These are phyloP conservation scores for Phylloboletellus chloephorus DNA, from an alignment of 1,284 basidiomycete species.

Conservation along the genomic window DNA sequence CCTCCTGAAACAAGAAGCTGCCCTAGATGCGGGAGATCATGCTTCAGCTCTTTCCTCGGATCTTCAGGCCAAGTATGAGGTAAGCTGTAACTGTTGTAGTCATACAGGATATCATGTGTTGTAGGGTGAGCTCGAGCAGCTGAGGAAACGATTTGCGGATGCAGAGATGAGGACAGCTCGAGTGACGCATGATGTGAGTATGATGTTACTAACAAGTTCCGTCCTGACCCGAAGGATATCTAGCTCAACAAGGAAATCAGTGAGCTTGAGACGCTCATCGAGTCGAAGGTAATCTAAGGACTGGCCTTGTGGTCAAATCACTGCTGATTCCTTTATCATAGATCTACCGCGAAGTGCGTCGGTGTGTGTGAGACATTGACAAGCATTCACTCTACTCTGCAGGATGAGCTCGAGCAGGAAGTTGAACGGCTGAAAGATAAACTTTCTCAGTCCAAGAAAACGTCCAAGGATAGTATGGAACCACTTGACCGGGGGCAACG, in stretches of 20 bases:
- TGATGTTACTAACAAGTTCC: not conserved
- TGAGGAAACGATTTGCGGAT: slow-evolving; percentile 64
- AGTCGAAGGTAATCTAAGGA: slow-evolving; percentile 63
- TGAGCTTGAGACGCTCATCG: slow-evolving; percentile 84
- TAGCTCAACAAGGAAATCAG: slow-evolving; percentile 88
- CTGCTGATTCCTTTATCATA: slow-evolving; percentile 28
- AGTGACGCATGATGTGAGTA: slow-evolving; percentile 62
- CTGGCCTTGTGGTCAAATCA: not conserved
- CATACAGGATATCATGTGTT: slow-evolving; percentile 7
- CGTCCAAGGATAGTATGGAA: slow-evolving; percentile 47
- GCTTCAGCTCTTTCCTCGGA: slow-evolving; percentile 27
- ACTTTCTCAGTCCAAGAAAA: slow-evolving; percentile 51
- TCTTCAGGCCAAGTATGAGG: slow-evolving; percentile 52
- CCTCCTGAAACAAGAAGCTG: slow-evolving; percentile 47
- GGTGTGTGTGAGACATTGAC: not conserved
- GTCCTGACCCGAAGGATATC: slow-evolving; percentile 9
- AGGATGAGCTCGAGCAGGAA: slow-evolving; percentile 88
- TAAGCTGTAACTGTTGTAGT: slow-evolving; percentile 23
- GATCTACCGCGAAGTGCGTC: slow-evolving; percentile 80
- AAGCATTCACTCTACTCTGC: slow-evolving; percentile 8
- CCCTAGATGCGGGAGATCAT: slow-evolving; percentile 33
- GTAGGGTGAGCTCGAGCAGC: slow-evolving; percentile 61
- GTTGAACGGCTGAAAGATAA: slow-evolving; percentile 72
- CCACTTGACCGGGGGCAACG: slow-evolving; percentile 31
- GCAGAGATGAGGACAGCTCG: slow-evolving; percentile 69